phyloP scores from a whole-genome alignment of 2,329 filamentous ascomycete species.

The Zymoseptoria ardabiliae region DNA sequence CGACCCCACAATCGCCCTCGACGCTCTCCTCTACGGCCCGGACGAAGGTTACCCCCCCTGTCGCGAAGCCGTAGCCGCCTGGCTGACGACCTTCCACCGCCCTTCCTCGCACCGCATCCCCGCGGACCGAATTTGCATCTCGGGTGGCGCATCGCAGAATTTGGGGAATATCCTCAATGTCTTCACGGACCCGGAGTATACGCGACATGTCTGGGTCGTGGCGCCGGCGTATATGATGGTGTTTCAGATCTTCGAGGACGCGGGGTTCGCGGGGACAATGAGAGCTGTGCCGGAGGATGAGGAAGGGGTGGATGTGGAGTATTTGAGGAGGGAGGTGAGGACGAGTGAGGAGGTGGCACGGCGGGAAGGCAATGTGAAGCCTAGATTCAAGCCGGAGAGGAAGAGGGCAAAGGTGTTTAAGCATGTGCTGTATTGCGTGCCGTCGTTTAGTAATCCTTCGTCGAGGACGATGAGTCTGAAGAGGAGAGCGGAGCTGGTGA shows the following conservation, averaged over 20 bases:
- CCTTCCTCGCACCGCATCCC: constrained; percentile 31
- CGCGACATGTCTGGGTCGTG: constrained; percentile 69
- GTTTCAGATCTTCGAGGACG: constrained; percentile 77
- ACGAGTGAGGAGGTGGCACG: constrained; percentile 40
- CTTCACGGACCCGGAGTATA: constrained; percentile 72
- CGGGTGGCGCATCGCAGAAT: constrained; percentile 79
- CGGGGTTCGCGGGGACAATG: constrained; percentile 61
- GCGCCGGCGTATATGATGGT: constrained; percentile 80
- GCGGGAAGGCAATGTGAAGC: constrained; percentile 14
- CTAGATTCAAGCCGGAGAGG: constrained; percentile 46
- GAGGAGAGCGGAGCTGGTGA: constrained; percentile 61
- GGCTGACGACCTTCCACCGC: constrained; percentile 60
- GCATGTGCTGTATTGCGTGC: constrained; percentile 78
- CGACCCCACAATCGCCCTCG: constrained; percentile 50
- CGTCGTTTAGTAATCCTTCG: constrained; percentile 83
- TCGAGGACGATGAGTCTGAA: constrained; percentile 70
- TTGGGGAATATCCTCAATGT: constrained; percentile 69
- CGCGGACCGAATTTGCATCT: constrained; percentile 64
- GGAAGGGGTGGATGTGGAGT: constrained; percentile 65
- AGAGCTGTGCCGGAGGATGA: constrained; percentile 68
- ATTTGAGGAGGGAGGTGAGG: constrained; percentile 46
- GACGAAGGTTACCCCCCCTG: constrained; percentile 68
- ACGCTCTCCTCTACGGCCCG: constrained; percentile 71
- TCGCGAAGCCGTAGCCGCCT: constrained; percentile 59
- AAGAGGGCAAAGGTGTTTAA: constrained; percentile 70